These are phyloP conservation scores for Persicaria maculosa DNA, from an alignment of 148 eudicot species.

Conservation along the genomic window DNA sequence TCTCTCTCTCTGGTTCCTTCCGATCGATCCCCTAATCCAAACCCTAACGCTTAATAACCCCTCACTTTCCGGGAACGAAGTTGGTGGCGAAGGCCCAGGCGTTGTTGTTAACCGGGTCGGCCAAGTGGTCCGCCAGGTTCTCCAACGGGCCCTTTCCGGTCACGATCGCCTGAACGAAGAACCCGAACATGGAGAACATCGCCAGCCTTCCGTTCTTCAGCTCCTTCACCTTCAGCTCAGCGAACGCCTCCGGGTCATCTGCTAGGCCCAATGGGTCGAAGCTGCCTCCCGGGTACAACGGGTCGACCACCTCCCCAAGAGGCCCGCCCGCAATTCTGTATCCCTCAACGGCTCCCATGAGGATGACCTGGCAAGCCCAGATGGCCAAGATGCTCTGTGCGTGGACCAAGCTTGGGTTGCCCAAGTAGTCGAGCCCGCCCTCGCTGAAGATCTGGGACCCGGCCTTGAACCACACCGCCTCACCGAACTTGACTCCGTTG, in stretches of 20 bases:
- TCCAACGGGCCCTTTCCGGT: no score
- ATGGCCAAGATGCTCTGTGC: slow-evolving; percentile 35
- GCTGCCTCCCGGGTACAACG: slow-evolving; percentile 20
- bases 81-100: no score
- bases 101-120: no score
- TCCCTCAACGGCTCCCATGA: slow-evolving; percentile 27
- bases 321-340: slow-evolving; percentile 39
- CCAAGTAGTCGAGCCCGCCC: slow-evolving; percentile 35
- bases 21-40: no score
- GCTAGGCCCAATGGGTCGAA: no score
- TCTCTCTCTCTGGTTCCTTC: no score
- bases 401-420: slow-evolving; percentile 34
- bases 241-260: no score
- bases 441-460: slow-evolving; percentile 34
- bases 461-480: slow-evolving; percentile 38
- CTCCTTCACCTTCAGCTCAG: no score
- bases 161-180: no score
- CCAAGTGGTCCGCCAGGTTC: no score
- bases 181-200: no score
- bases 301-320: slow-evolving; percentile 33
- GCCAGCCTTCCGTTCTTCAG: no score
- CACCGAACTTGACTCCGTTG: not conserved
- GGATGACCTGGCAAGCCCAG: slow-evolving; percentile 24
- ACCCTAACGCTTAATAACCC: slow-evolving; percentile 18
- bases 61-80: slow-evolving; percentile 12